phyloP scores from a whole-genome alignment of 2,329 filamentous ascomycete genomes.

The Thielaviopsis musarum region DNA sequence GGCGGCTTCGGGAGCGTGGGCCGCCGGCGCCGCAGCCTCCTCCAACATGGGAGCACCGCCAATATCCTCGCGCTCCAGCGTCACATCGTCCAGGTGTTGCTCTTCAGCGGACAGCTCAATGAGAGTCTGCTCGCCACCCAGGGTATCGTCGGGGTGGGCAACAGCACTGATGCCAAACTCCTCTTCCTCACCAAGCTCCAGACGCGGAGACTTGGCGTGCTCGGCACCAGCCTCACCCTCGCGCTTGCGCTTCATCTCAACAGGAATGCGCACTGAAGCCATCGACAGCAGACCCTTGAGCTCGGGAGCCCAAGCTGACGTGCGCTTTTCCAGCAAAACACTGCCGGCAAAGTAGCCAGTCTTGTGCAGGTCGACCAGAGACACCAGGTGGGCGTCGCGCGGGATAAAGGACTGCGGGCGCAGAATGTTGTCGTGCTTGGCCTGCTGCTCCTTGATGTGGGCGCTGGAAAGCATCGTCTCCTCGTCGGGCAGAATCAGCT shows the following conservation, averaged over 20 bases:
- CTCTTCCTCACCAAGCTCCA: conserved; percentile 52
- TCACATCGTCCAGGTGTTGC: conserved; percentile 30
- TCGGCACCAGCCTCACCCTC: conserved; percentile 67
- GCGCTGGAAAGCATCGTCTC: conserved; percentile 60
- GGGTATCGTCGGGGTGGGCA: conserved; percentile 24
- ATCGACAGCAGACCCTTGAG: conserved; percentile 82
- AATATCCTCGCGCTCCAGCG: conserved; percentile 27
- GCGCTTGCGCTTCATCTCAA: conserved; percentile 83
- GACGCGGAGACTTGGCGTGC: conserved; percentile 50
- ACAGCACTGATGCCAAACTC: conserved; percentile 22
- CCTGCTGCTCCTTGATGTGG: conserved; percentile 74
- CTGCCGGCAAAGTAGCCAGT: conserved; percentile 78
- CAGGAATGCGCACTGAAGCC: conserved; percentile 57
- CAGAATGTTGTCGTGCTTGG: conserved; percentile 72
- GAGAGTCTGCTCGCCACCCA: conserved; percentile 43
- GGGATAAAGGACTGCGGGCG: conserved; percentile 71
- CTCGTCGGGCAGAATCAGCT: conserved; percentile 64
- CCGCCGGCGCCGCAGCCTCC: conserved; percentile 56
- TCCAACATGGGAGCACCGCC: conserved; percentile 48
- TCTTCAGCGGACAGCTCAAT: conserved; percentile 48
- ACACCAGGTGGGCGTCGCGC: conserved; percentile 70
- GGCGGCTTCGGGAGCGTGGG: conserved; percentile 64
- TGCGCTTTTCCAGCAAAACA: conserved; percentile 66
- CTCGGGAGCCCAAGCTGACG: conserved; percentile 76
- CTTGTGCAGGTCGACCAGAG: conserved; percentile 82